phyloP scores from a whole-genome alignment of 352 stramenopile genomes.

The Globisporangium parvum region DNA sequence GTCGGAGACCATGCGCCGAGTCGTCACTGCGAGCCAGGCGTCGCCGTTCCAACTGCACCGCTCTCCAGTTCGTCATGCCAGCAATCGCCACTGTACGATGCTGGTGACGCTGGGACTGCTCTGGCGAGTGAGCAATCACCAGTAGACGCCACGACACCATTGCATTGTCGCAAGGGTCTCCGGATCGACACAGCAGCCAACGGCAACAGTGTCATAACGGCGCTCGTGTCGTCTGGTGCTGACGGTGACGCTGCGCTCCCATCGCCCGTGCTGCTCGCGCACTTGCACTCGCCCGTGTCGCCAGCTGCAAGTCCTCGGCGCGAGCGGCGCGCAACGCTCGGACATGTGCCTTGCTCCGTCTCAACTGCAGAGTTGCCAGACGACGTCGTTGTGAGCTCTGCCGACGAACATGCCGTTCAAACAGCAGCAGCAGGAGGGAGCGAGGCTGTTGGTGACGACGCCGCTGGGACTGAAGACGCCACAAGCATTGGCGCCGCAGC shows the following conservation, averaged over 20 bases:
- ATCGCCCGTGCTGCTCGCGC: conserved; percentile 12
- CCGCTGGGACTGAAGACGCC: no score
- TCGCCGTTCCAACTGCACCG: not conserved
- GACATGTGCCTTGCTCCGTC: conserved; percentile 1
- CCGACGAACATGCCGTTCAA: no score
- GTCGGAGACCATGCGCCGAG: no score
- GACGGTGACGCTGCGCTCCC: conserved; percentile 17
- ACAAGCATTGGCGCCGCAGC: not conserved
- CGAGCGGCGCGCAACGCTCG: conserved; percentile 2
- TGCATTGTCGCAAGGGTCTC: no score
- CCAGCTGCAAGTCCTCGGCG: conserved; percentile 12
- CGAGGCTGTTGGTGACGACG: not conserved
- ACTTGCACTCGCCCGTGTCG: conserved; percentile 22
- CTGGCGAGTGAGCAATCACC: no score
- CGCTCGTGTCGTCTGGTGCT: conserved; percentile 17
- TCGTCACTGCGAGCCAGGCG: not conserved
- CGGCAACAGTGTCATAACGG: conserved; percentile 9
- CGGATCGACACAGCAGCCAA: not conserved
- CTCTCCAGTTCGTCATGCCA: not conserved
- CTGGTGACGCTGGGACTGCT: not conserved
- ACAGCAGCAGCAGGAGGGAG: not conserved
- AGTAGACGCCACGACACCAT: no score
- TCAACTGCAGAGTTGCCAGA: not conserved
- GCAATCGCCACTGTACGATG: not conserved
- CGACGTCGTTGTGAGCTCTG: not conserved